Evolutionary conservation across 352 stramenopile species (phyloP), one percentile per base, ranked within the genome.

Genomic region (Pythium oligandrum): DNA sequence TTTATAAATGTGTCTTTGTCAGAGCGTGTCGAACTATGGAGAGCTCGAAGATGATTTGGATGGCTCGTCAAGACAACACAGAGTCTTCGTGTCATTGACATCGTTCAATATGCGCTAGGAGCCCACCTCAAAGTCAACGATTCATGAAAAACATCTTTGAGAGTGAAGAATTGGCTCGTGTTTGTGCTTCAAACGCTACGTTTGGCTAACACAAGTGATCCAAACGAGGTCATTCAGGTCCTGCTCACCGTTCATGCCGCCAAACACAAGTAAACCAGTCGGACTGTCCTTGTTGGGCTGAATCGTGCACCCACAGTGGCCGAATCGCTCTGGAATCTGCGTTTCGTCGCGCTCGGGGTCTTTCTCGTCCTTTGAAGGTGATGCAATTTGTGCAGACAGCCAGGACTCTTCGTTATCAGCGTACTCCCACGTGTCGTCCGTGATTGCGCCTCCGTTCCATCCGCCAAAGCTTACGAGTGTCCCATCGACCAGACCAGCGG

Each of bases 391-490:
- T 31, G 56, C 55, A 11, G 46, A 45, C n/a, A 73, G 38, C 75
- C 71, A 84, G 6, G 70, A 68, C 48, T 81, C 73, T 7, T 72
- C 59, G 4, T 72, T 52, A n/a, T 83, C 76, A 3, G 39, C 57
- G 53, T 77, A 87, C 11, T 56, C 54, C 56, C 68, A 86, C 46
- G 61, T 77, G 45, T 86, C 74, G 17, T 55, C 54, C 0, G 69
- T 64, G n/a, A 88, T 77, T 6, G 50, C 55, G 5, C 57, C 39
- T 44, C 77, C 77, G 40, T 88, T 64, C 45, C 74, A 88, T 1
- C 77, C 77, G 0, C 73, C 77, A 56, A 86, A 80, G 52, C 69
- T 82, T 17, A 81, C 51, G 6, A 86, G 39, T 1, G 56, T 43
- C 0, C 59, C 55, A 11, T 71, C 37, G 0, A 86, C 34, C 9